phyloP scores from a whole-genome alignment of 192 early-diverging fungal genomes.

The Umbelopsis sp. region DNA sequence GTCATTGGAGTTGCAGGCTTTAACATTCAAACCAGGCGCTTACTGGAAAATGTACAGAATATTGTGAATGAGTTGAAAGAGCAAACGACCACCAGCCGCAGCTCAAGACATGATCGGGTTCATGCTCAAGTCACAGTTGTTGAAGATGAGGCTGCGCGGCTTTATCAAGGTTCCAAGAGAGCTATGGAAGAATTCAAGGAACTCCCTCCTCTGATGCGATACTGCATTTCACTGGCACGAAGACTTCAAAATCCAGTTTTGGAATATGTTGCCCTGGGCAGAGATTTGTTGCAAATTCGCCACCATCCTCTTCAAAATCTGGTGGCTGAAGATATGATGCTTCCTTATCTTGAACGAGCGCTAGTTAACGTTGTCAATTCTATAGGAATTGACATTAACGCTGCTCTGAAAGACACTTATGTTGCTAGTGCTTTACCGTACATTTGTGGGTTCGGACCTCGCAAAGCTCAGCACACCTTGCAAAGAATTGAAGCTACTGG shows the following conservation, averaged over 20 bases:
- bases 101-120: conserved; percentile 11
- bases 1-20: conserved; percentile 85
- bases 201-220: conserved; percentile 70
- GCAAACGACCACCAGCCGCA: not conserved
- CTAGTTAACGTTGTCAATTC: conserved; percentile 85
- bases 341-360: conserved; percentile 76
- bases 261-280: conserved; percentile 80
- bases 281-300: conserved; percentile 63
- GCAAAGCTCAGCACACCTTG: conserved; percentile 85
- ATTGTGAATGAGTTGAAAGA: conserved; percentile 56
- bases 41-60: conserved; percentile 70
- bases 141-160: conserved; percentile 86
- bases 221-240: conserved; percentile 85
- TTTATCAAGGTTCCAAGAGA: conserved; percentile 80
- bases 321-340: conserved; percentile 67
- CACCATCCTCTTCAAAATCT: conserved; percentile 79
- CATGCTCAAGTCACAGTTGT: conserved; percentile 69
- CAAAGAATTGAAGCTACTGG: conserved; percentile 55
- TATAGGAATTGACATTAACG: conserved; percentile 91
- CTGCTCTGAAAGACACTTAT: conserved; percentile 67
- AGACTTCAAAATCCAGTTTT: conserved; percentile 80
- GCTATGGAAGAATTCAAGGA: conserved; percentile 74
- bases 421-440: conserved; percentile 77
- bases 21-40: conserved; percentile 70
- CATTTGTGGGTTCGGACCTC: conserved; percentile 89